Percentiles rank a stretch among this genome's conserved stretches.
Evolutionary conservation across 176 grass and related monocot genomes (phyloP).

Genomic region (Themeda triandra): DNA sequence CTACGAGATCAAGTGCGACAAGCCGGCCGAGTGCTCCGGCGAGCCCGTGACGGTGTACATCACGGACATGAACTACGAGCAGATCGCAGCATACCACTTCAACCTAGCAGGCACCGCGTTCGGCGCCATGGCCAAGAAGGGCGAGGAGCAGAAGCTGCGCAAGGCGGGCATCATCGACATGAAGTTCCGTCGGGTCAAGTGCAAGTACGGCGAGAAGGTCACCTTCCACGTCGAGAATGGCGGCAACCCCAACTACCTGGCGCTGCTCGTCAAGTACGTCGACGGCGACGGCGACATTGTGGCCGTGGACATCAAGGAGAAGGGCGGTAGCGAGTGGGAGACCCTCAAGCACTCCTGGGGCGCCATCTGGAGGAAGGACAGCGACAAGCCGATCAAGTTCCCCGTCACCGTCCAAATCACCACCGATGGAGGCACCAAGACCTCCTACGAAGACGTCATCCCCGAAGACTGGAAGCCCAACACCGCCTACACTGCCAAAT

Average conservation of each 20-base stretch:
- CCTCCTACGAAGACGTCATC: background rate
- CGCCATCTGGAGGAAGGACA: constrained; percentile 57
- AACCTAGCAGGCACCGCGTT: constrained; percentile 45
- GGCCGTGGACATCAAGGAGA: constrained; percentile 39
- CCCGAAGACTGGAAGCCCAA: background rate
- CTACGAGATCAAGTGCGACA: constrained; percentile 45
- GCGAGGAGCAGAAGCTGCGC: constrained; percentile 40
- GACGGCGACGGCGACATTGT: constrained; percentile 50
- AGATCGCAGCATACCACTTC: constrained; percentile 37
- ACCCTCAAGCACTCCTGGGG: constrained; percentile 56
- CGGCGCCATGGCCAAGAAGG: constrained; percentile 51
- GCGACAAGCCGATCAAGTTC: constrained; percentile 8
- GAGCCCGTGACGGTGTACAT: constrained; percentile 34
- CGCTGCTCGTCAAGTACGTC: constrained; percentile 42
- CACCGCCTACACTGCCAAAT: background rate
- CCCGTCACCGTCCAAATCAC: constrained; percentile 11
- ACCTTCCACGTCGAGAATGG: constrained; percentile 53
- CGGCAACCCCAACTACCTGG: constrained; percentile 48
- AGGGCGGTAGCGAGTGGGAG: constrained; percentile 15
- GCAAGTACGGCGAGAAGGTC: constrained; percentile 47
- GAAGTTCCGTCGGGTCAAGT: constrained; percentile 45
- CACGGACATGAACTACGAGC: constrained; percentile 41
- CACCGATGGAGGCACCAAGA: constrained; percentile 28
- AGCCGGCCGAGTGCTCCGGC: constrained; percentile 39
- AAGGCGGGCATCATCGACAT: constrained; percentile 43